Evolutionary conservation across 2,329 filamentous ascomycete species (phyloP), one percentile per base, ranked within the genome.

Genomic region (Chrysoporthe cubensis): DNA sequence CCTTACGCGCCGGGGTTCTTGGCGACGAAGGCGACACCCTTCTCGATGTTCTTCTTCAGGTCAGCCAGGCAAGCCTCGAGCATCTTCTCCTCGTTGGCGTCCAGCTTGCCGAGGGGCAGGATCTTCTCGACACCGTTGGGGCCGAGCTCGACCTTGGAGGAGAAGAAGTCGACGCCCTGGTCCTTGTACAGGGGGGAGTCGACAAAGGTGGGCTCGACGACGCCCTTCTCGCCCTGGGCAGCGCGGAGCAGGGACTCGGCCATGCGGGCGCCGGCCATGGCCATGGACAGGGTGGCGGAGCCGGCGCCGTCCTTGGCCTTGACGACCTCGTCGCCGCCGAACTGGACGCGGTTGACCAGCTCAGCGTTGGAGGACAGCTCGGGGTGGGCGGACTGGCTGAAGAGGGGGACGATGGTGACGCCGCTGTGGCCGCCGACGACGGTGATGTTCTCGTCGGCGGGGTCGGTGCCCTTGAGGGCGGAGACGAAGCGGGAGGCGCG

Each of bases 141-240:
- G 84, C 96, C 96, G 78, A 99, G 92, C 87, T 97, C 93, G 79
- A 99, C 92, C 82, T 89, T 91, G 84, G 91, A 94, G 79, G 93
- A 91, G 86, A 99, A 99, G 92, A 97, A 99, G 70, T 97, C 92
- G 77, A 97, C 88, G 78, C 95, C 96, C 86, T 96, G 91, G 85
- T 97, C 94, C 91, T 97, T 97, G 92, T 93, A 98, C 74, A 98
- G 90, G 72, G 95, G 94, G 80, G 91, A 95, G 84, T 99, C 94
- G 78, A 99, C 94, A 77, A 97, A 99, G 71, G 95, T 94, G 75
- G 94, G 94, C 90, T 99, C 96, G 73, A 96, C 81, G 76, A 99
- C 91, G 79, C 93, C 93, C 89, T 94, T 96, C 88, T 97, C 90
- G 80, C 96, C 96, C 82, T 96, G 90, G 69, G 91, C 85, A 76